Conservation (phyloP, 495 filamentous ascomycete genomes). For the Cryomyces minteri region DNA sequence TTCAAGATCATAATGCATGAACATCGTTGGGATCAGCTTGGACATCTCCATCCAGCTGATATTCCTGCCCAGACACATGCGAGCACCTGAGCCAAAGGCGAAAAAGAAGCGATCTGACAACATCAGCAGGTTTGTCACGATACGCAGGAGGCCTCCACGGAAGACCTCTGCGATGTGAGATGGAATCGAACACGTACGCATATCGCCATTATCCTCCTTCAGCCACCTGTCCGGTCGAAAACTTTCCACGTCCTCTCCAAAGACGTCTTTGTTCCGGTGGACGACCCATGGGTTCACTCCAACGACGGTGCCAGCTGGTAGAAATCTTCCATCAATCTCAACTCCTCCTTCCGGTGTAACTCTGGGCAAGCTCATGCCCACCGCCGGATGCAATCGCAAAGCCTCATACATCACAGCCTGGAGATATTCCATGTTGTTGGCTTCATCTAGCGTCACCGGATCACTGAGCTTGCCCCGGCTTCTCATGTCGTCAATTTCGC, state of each 20-base stretch:
- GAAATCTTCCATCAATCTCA: slow-evolving; percentile 8
- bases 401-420: slow-evolving; percentile 18
- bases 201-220: slow-evolving; percentile 7
- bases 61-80: slow-evolving; percentile 16
- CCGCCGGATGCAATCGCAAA: slow-evolving; percentile 15
- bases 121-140: neutral
- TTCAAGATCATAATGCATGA: slow-evolving; percentile 11
- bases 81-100: slow-evolving; percentile 15
- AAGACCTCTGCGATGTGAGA: neutral
- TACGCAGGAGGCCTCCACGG: neutral
- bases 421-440: slow-evolving; percentile 17
- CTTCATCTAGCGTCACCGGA: slow-evolving; percentile 8
- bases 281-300: slow-evolving; percentile 17
- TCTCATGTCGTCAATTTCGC: slow-evolving; percentile 9
- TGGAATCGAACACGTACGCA: slow-evolving; percentile 3
- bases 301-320: slow-evolving; percentile 11
- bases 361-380: slow-evolving; percentile 13
- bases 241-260: slow-evolving; percentile 11
- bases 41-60: slow-evolving; percentile 19
- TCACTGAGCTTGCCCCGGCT: slow-evolving; percentile 7
- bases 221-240: slow-evolving; percentile 13
- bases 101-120: slow-evolving; percentile 15
- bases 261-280: slow-evolving; percentile 11
- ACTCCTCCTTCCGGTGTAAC: slow-evolving; percentile 10
- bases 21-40: slow-evolving; percentile 15